Evolutionary conservation across 306 rosid species (phyloP).

Genomic region (Medicago ruthenica): DNA sequence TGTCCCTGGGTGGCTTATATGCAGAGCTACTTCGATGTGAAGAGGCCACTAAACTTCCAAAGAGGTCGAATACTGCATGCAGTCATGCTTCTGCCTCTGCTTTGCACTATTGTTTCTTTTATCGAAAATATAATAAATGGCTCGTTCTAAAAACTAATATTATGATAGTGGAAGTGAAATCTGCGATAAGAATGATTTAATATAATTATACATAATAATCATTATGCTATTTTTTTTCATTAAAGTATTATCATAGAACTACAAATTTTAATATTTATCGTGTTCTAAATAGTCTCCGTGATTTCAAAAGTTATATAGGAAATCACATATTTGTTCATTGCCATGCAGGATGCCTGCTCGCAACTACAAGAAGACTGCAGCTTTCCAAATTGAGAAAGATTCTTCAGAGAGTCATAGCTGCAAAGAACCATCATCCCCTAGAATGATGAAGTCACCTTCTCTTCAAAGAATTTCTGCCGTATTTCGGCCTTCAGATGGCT

Average conservation of each 20-base stretch:
- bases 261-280: conserved; percentile 16
- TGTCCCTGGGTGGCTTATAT: conserved; percentile 81
- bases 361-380: conserved; percentile 85
- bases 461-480: conserved; percentile 81
- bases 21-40: conserved; percentile 96
- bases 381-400: conserved; percentile 96
- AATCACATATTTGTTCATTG: conserved; percentile 29
- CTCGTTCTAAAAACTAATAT: conserved; percentile 13
- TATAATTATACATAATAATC: conserved; percentile 33
- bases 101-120: conserved; percentile 25
- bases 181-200: conserved; percentile 17
- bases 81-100: conserved; percentile 38
- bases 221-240: conserved; percentile 9
- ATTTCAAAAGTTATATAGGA: conserved; percentile 22
- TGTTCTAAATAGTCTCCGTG: conserved; percentile 5
- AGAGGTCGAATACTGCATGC: conserved; percentile 66
- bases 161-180: conserved; percentile 10
- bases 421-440: conserved; percentile 97
- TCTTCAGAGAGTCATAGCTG: conserved; percentile 85
- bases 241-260: not conserved
- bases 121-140: conserved; percentile 20
- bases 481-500: conserved; percentile 69
- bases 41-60: conserved; percentile 99
- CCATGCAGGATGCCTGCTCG: conserved; percentile 87
- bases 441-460: conserved; percentile 90